Evolutionary conservation across 2,329 filamentous ascomycete species (phyloP).

Genomic region (Emergomyces pasteurianus): DNA sequence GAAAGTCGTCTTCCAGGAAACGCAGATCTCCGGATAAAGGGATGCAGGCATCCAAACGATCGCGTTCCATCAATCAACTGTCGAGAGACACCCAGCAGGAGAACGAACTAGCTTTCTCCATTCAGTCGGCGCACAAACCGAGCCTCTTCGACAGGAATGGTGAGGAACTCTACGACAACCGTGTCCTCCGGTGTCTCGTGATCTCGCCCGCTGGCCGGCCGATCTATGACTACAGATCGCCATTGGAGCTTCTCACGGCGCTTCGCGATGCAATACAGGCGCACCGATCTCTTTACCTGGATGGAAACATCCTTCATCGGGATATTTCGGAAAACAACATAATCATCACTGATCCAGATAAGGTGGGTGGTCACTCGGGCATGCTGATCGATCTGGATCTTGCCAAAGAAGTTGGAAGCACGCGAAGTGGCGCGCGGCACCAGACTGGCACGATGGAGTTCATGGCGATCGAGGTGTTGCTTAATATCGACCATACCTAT

Average conservation of each 20-base stretch:
- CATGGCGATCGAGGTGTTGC: too few relatives aligned
- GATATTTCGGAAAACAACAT: conserved; percentile 28
- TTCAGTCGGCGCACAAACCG: not conserved
- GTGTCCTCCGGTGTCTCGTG: conserved; percentile 18
- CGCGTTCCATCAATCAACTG: not conserved
- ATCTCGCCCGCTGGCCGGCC: conserved; percentile 18
- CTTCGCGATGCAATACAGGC: too few relatives aligned
- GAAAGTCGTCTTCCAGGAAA: not conserved
- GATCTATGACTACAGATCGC: conserved; percentile 15
- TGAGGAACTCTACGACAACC: conserved; percentile 15
- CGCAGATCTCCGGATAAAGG: not conserved
- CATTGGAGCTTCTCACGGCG: too few relatives aligned
- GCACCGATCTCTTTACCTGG: too few relatives aligned
- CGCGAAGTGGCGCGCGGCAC: too few relatives aligned
- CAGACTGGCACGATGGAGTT: too few relatives aligned
- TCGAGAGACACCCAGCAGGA: not conserved
- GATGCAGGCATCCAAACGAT: not conserved
- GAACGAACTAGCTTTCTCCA: not conserved
- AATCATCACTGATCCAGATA: conserved; percentile 18
- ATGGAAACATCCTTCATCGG: conserved; percentile 22
- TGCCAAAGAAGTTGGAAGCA: too few relatives aligned
- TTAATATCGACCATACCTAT: conserved; percentile 10
- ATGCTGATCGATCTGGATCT: conserved; percentile 25
- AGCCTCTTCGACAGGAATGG: conserved; percentile 2
- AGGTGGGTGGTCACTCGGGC: conserved; percentile 15